Conservation (phyloP, 176 grass and related monocot genomes). For the Paspalum notatum region DNA sequence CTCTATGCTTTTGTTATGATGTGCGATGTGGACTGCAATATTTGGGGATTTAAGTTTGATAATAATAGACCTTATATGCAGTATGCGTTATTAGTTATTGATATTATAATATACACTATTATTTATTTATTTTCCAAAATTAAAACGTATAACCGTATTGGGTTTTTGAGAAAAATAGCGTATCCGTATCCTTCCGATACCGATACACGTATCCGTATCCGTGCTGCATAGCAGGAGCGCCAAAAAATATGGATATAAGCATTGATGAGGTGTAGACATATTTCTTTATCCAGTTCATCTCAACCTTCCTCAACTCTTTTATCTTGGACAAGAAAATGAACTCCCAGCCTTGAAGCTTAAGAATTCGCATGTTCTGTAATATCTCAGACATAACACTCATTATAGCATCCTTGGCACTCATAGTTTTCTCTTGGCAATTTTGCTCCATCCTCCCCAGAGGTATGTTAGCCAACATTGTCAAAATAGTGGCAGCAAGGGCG, state of each 20-base stretch:
- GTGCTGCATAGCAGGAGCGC: conserved; percentile 39
- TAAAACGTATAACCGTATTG: no score
- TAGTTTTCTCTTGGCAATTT: conserved; percentile 64
- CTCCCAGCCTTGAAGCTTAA: conserved; percentile 91
- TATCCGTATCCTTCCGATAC: no score
- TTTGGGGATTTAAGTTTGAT: no score
- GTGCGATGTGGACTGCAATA: no score
- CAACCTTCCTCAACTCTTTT: conserved; percentile 58
- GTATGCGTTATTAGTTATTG: no score
- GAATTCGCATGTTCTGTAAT: conserved; percentile 76
- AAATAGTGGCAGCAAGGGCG: conserved; percentile 51
- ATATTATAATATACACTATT: no score
- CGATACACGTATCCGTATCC: no score
- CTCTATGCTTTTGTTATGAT: no score
- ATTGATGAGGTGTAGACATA: conserved; percentile 52
- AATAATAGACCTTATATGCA: no score
- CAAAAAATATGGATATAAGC: conserved; percentile 60
- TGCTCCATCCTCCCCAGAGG: conserved; percentile 53
- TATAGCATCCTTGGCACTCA: conserved; percentile 71
- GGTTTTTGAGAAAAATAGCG: no score
- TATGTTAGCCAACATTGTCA: conserved; percentile 61
- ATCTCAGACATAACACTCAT: conserved; percentile 83
- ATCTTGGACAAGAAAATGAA: conserved; percentile 78
- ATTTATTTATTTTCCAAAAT: no score
- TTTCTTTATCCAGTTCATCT: conserved; percentile 69